Base-by-base conservation (phyloP, 306 rosid species). In the Lablab purpureus region DNA sequence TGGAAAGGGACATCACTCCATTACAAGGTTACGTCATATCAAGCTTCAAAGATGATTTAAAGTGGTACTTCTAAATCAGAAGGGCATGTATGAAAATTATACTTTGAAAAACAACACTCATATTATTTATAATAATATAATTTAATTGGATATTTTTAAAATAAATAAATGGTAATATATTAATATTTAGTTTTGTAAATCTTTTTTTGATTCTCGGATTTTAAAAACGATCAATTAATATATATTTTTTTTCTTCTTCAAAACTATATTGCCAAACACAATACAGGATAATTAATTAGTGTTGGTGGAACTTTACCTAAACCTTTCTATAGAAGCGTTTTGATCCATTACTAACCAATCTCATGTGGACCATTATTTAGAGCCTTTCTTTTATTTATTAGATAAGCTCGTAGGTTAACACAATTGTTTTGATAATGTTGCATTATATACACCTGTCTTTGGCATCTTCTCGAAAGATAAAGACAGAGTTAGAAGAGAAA, bases 11-110 rank as follows among this genome's bases (percentile, higher is more conserved):
- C 34, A 40, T 22, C 52, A 67, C 32, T 41, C 72, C 72, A 41
- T 67, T 67, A 4, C 36, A 67, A 69, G 59, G 74, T 25, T 69
- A 15, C 22, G 71, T 65, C 74, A 27, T 9, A 30, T 46, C 41
- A 69, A 69, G 36, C 55, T 67, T 22, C 22, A 43, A 43, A 43
- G 73, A 43, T 15, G 19, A 14, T 43, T 14, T 15, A 23, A 68
- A 28, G 41, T 47, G 74, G 10, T 69, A 46, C 23, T 27, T 17
- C 27, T 25, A 25, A 18, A 67, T 67, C 19, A 3, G 45, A 59
- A 62, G 43, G 45, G 68, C n/a, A 8, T 62, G 67, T 30, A 62
- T 62, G 68, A 62, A 62, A 28, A 30, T 32, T 32, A 30, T 17
- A 30, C 22, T 62, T 6, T 15, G 10, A 14, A 28, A 6, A 55